A percentile compares a stretch with the other conserved stretches of the same genome.
phyloP scores from a whole-genome alignment of 1,139 yeast genomes.

The Yamadazyma mexicana region DNA sequence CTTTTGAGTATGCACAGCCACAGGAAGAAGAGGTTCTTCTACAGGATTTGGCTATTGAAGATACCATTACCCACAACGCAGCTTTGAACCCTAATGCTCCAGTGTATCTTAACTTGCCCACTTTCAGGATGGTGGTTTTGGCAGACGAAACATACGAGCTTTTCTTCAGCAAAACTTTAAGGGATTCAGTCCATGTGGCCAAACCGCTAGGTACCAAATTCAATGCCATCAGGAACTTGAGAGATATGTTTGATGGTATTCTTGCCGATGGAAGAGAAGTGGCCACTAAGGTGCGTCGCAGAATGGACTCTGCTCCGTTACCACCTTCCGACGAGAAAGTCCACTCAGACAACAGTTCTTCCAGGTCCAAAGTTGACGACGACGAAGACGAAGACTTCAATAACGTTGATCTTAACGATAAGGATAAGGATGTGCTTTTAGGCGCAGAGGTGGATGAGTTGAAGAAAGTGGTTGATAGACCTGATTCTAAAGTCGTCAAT shows the following conservation, averaged over 20 bases:
- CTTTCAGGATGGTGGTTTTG: constrained; percentile 90
- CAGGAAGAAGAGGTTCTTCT: constrained; percentile 46
- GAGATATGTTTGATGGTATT: constrained; percentile 89
- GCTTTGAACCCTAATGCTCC: constrained; percentile 83
- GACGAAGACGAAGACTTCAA: constrained; percentile 50
- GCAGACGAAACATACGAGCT: constrained; percentile 93
- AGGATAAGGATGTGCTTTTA: constrained; percentile 45
- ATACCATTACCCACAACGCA: constrained; percentile 55
- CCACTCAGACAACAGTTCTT: constrained; percentile 17
- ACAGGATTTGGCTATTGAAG: constrained; percentile 40
- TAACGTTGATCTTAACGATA: constrained; percentile 46
- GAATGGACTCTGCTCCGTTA: constrained; percentile 71
- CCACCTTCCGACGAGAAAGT: constrained; percentile 5
- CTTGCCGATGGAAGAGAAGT: constrained; percentile 91
- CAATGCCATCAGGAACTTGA: constrained; percentile 57
- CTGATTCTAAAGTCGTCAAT: constrained; percentile 14
- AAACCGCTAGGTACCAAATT: constrained; percentile 49
- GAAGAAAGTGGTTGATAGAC: constrained; percentile 18
- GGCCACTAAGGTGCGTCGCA: constrained; percentile 81
- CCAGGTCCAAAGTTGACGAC: constrained; percentile 32
- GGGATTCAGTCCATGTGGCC: constrained; percentile 66
- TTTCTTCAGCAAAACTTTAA: constrained; percentile 68
- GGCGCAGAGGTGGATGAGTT: constrained; percentile 43
- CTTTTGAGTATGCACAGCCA: constrained; percentile 89
- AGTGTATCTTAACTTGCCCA: constrained; percentile 73